These are phyloP conservation scores for Myriosclerotinia curreyana DNA, from an alignment of 2,329 filamentous ascomycete species.

Conservation along the genomic window DNA sequence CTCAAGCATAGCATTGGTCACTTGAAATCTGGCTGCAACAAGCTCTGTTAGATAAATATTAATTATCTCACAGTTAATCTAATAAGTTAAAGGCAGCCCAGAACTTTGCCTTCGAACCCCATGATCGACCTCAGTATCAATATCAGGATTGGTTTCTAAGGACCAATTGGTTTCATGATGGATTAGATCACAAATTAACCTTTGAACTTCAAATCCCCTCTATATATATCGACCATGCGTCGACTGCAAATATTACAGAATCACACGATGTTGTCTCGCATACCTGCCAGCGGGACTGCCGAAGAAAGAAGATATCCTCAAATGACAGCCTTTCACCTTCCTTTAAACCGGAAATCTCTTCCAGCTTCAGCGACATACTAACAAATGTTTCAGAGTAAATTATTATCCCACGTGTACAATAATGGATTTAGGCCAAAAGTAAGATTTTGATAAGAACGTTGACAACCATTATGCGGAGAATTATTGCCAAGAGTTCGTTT, in stretches of 20 bases:
- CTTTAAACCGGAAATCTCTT: accelerated
- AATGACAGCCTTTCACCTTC: neutral
- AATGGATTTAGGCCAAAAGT: neutral
- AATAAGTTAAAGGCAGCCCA: neutral
- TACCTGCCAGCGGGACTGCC: neutral
- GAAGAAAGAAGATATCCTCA: neutral
- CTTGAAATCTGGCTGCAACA: neutral
- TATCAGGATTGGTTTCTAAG: neutral
- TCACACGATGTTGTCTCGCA: neutral
- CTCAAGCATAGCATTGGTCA: too few relatives aligned
- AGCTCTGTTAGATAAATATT: neutral
- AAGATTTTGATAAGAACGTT: neutral
- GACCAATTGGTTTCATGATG: too few relatives aligned
- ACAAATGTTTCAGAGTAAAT: neutral
- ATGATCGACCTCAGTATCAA: neutral
- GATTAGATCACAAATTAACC: neutral
- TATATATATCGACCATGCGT: neutral
- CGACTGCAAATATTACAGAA: neutral
- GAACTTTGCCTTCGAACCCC: too few relatives aligned
- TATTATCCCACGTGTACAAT: neutral
- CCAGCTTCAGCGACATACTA: neutral
- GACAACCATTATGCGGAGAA: accelerated
- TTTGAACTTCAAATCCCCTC: too few relatives aligned
- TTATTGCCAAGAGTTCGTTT: too few relatives aligned
- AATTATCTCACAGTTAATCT: neutral